Evolutionary conservation across 371 early-diverging fungal genomes (phyloP).

Genomic region (Mucor circinelloides): DNA sequence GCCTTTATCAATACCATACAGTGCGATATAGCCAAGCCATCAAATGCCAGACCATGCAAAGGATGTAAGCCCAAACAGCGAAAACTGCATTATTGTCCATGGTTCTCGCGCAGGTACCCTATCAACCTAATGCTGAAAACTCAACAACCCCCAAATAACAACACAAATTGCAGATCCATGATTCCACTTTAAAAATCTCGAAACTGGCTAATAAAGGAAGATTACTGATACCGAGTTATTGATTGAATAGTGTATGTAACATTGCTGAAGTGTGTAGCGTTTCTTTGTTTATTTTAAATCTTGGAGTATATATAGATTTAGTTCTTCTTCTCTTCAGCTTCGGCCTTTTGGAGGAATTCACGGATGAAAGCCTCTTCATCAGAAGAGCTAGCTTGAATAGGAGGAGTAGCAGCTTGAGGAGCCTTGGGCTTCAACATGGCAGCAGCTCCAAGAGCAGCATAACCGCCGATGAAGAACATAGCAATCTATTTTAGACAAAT

Average conservation of each 20-base stretch:
- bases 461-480: constrained; percentile 53
- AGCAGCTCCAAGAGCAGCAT: constrained; percentile 41
- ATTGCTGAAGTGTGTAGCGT: constrained; percentile 3
- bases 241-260: not conserved
- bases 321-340: constrained; percentile 59
- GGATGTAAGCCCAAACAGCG: not conserved
- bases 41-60: not conserved
- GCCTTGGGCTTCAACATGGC: constrained; percentile 52
- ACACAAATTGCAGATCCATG: not conserved
- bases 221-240: not conserved
- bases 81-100: not conserved
- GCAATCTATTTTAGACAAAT: constrained; percentile 41
- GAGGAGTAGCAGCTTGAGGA: constrained; percentile 56
- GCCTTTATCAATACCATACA: not conserved
- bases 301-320: not conserved
- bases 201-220: not conserved
- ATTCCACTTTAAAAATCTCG: not conserved
- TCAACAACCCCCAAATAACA: not conserved
- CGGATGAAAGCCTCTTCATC: constrained; percentile 72
- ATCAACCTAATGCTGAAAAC: not conserved
- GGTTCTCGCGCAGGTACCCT: not conserved
- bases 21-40: not conserved
- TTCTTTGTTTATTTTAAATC: not conserved
- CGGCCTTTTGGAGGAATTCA: constrained; percentile 69
- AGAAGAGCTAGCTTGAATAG: constrained; percentile 66